phyloP scores from a whole-genome alignment of 2,329 filamentous ascomycete species.

The Calonectria multiphialidica region DNA sequence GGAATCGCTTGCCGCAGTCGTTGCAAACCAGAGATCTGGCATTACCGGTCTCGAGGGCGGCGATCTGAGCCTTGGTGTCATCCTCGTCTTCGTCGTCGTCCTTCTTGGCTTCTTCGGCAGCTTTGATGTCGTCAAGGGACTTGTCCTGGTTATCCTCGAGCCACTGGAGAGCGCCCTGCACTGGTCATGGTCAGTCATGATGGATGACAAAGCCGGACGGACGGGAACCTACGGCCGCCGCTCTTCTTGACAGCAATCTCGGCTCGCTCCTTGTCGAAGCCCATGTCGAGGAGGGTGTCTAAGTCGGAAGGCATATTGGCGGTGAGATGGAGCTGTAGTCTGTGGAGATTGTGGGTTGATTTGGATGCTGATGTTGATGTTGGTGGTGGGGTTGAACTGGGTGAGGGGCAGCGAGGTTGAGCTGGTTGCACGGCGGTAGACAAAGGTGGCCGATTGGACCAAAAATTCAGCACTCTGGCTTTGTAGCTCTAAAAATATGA shows the following conservation, averaged over 20 bases:
- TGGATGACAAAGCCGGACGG: background rate
- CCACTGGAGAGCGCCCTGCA: slow-evolving; percentile 94
- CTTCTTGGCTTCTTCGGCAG: slow-evolving; percentile 51
- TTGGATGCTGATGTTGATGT: slow-evolving; percentile 36
- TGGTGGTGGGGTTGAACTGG: slow-evolving; percentile 37
- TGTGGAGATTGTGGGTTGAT: slow-evolving; percentile 24
- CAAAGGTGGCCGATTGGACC: background rate
- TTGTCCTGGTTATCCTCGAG: slow-evolving; percentile 93
- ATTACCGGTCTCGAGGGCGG: slow-evolving; percentile 77
- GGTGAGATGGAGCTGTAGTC: slow-evolving; percentile 34
- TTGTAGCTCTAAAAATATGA: background rate
- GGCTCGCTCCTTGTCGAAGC: slow-evolving; percentile 86
- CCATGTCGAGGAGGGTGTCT: slow-evolving; percentile 75
- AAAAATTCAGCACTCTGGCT: background rate
- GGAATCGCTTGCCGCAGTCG: slow-evolving; percentile 93
- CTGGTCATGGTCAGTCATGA: slow-evolving; percentile 56
- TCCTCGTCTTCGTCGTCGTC: slow-evolving; percentile 63
- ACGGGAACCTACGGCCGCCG: slow-evolving; percentile 74
- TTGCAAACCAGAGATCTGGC: slow-evolving; percentile 92
- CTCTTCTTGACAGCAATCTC: slow-evolving; percentile 87
- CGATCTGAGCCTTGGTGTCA: slow-evolving; percentile 66
- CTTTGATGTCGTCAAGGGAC: slow-evolving; percentile 83
- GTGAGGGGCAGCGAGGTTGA: slow-evolving; percentile 34
- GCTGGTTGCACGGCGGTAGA: slow-evolving; percentile 26
- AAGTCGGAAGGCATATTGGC: slow-evolving; percentile 71